phyloP scores from a whole-genome alignment of 164 flowering plant genomes.

The Kalanchoe fedtschenkoi region DNA sequence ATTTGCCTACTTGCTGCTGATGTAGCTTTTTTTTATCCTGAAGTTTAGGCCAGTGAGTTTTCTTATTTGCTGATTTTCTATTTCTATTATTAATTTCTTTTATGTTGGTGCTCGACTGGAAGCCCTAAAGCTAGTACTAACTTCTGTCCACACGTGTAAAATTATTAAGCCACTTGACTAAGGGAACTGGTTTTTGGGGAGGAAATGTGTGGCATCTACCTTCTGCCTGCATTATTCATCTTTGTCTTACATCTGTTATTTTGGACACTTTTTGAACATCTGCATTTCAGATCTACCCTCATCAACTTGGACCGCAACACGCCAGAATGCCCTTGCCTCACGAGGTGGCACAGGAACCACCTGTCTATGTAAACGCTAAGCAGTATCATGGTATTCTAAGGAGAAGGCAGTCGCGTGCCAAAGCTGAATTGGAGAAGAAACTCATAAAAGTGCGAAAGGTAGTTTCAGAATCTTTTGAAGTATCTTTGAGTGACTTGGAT shows the following conservation, averaged over 20 bases:
- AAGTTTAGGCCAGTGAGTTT: not conserved
- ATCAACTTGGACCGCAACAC: constrained; percentile 60
- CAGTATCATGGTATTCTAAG: constrained; percentile 84
- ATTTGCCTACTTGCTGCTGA: not conserved
- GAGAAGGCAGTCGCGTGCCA: constrained; percentile 94
- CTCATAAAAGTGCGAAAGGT: constrained; percentile 82
- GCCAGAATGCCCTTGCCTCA: constrained; percentile 79
- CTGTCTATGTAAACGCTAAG: constrained; percentile 96
- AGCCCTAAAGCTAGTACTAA: too few species aligned
- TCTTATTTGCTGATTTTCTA: not conserved
- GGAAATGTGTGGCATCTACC: too few species aligned
- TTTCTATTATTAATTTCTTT: not conserved
- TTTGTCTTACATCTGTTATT: not conserved
- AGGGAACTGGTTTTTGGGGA: too few species aligned
- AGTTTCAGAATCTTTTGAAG: not conserved
- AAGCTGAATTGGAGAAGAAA: constrained; percentile 87
- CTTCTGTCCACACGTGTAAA: too few species aligned
- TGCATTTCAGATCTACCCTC: constrained; percentile 54
- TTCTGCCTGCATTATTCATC: not conserved
- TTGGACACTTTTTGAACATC: not conserved
- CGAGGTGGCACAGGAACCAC: constrained; percentile 93
- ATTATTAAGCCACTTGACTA: too few species aligned
- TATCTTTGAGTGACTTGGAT: not conserved
- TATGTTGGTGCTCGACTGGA: too few species aligned
- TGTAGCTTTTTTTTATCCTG: not conserved